Evolutionary conservation across 306 rosid genomes (phyloP).

Genomic region (Adenanthera pavonina): DNA sequence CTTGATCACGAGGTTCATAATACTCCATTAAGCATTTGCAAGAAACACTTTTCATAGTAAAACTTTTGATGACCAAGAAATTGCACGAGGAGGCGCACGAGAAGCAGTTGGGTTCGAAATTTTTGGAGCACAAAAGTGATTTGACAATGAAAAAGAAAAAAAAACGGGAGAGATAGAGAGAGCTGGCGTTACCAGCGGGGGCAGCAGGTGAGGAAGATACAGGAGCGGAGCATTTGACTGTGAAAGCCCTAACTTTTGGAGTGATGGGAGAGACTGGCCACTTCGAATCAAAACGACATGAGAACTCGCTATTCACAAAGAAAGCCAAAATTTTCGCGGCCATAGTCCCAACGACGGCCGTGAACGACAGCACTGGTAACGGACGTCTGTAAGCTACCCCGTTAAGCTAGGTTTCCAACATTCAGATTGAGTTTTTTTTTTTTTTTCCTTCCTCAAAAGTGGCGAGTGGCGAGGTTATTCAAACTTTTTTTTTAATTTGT

Average conservation of each 20-base stretch:
- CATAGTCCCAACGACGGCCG: neutral
- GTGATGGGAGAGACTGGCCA: neutral
- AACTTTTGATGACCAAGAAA: too few relatives aligned
- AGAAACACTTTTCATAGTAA: neutral
- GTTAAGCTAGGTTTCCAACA: too few relatives aligned
- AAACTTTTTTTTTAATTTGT: too few relatives aligned
- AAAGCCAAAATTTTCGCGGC: slow-evolving; percentile 13
- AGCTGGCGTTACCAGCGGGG: slow-evolving; percentile 20
- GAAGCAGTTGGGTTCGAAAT: neutral
- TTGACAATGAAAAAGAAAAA: too few relatives aligned
- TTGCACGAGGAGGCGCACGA: neutral
- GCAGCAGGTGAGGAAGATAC: neutral
- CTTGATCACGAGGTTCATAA: neutral
- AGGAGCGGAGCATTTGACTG: slow-evolving; percentile 21
- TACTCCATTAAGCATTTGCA: neutral
- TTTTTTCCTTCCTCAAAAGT: too few relatives aligned
- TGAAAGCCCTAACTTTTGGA: slow-evolving; percentile 18
- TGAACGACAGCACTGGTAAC: too few relatives aligned
- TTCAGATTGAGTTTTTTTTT: too few relatives aligned
- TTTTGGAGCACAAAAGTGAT: too few relatives aligned
- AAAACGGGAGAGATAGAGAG: too few relatives aligned
- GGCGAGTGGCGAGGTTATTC: too few relatives aligned
- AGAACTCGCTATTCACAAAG: neutral
- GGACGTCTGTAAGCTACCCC: too few relatives aligned
- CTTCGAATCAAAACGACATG: slow-evolving; percentile 19